Evolutionary conservation across 768 basidiomycete species (phyloP).

Genomic region (Tephrocybe sp.): DNA sequence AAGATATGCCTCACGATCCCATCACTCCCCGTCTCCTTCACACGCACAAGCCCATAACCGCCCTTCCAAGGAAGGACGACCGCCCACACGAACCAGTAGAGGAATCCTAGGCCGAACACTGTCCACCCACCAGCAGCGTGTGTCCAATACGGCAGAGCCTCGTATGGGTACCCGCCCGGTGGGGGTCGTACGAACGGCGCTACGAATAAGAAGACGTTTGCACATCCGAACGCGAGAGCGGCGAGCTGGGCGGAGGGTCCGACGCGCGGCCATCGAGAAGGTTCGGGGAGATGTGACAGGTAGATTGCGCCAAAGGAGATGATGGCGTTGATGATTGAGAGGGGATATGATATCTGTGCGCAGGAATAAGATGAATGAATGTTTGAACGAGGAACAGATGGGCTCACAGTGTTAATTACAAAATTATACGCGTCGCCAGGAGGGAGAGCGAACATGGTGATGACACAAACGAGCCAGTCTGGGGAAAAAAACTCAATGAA

Average conservation of each 20-base stretch:
- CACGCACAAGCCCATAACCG: constrained; percentile 9
- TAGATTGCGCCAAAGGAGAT: constrained; percentile 49
- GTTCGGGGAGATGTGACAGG: constrained; percentile 14
- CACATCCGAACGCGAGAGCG: constrained; percentile 43
- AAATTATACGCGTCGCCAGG: constrained; percentile 65
- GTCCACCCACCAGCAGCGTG: constrained; percentile 29
- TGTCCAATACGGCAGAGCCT: constrained; percentile 50
- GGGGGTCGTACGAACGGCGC: constrained; percentile 51
- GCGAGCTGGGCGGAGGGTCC: constrained; percentile 14
- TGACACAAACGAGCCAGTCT: constrained; percentile 30
- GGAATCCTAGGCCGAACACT: constrained; percentile 28
- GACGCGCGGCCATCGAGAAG: constrained; percentile 16
- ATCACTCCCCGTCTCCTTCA: constrained; percentile 9
- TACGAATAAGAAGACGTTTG: constrained; percentile 50
- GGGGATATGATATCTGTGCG: constrained; percentile 37
- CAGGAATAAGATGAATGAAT: neutral
- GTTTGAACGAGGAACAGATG: neutral
- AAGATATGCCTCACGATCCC: constrained; percentile 9
- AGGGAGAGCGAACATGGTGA: constrained; percentile 37
- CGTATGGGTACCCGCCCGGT: constrained; percentile 39
- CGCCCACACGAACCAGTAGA: constrained; percentile 26
- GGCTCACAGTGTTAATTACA: constrained; percentile 47
- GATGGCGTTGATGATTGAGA: constrained; percentile 43
- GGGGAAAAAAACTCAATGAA: too few relatives aligned
- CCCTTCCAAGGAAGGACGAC: constrained; percentile 9